Evolutionary conservation across 2,329 filamentous ascomycete species (phyloP), one percentile per base, ranked within the genome.

Genomic region (Aspergillus japonicus): DNA sequence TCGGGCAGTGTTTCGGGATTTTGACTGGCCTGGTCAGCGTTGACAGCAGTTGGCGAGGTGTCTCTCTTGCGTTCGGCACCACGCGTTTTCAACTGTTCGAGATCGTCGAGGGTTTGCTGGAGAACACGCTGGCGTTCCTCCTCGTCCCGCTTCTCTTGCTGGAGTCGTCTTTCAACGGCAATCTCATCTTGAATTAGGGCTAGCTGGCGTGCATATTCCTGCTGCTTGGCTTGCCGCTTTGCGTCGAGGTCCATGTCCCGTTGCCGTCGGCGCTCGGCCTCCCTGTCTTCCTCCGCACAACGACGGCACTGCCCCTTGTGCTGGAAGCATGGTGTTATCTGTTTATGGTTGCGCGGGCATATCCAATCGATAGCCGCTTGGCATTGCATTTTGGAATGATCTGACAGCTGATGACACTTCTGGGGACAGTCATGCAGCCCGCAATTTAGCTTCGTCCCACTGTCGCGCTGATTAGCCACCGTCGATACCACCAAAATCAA

Each of bases 331-430:
- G 63, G 56, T 11, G 81, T 75, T 1, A 74, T 75, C 1, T 71
- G 67, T 8, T 75, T 78, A 66, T 91, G 88, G 0, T 78, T 75
- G 1, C 81, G 77, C 0, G 76, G 52, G 59, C 89, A 91, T 0
- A 64, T 76, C n/a, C 73, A 77, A 0, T 78, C 64, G 0, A 87
- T 57, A 5, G 80, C 67, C 1, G 63, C 64, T 29, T 19, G 66
- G 64, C 84, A 87, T 2, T 68, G 44, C 71, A 85, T 81, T 50
- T 83, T 81, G 0, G 81, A 83, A 66, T 90, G 87, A 58, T 90
- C 82, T 0, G 70, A 66, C 0, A 88, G 63, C 0, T 83, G 81
- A 71, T 93, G 90, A 59, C 90, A 93, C 6, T 79, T 78, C 0
- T 76, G 79, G 0, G 77, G 75, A 64, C 90, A 92, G 0, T 67